Evolutionary conservation across 371 early-diverging fungal genomes (phyloP).

Genomic region (Gilbertella persicaria): DNA sequence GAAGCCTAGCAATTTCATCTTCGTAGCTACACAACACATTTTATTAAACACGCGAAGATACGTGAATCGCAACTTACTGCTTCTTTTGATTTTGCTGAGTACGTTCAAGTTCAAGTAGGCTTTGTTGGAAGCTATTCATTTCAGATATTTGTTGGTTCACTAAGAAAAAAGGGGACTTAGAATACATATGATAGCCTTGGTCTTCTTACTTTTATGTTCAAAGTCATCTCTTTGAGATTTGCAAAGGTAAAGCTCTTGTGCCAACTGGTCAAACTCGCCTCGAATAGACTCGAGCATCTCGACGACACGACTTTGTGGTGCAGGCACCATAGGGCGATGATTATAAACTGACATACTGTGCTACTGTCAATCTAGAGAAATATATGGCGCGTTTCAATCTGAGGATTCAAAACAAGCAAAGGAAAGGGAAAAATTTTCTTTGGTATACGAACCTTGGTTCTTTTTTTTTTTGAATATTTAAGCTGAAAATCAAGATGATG

Average conservation of each 20-base stretch:
- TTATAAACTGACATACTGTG: constrained; percentile 70
- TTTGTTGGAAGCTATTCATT: constrained; percentile 80
- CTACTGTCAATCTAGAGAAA: not conserved
- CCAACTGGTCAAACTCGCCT: constrained; percentile 79
- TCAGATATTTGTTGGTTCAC: constrained; percentile 80
- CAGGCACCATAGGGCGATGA: constrained; percentile 86
- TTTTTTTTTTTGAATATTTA: not conserved
- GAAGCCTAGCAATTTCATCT: constrained; percentile 51
- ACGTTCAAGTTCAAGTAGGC: constrained; percentile 78
- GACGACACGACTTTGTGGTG: constrained; percentile 67
- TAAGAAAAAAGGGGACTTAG: constrained; percentile 14
- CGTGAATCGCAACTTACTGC: constrained; percentile 41
- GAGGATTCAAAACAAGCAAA: no score
- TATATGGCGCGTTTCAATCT: not conserved
- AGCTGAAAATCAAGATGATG: no score
- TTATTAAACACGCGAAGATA: not conserved
- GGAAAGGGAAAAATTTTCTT: not conserved
- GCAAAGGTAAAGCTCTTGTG: constrained; percentile 75
- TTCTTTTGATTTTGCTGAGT: constrained; percentile 77
- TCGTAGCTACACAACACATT: constrained; percentile 37
- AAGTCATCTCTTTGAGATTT: constrained; percentile 87
- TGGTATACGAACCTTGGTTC: no score
- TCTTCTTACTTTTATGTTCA: constrained; percentile 90
- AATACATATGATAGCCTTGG: constrained; percentile 13
- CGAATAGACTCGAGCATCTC: constrained; percentile 88